phyloP scores from a whole-genome alignment of 2,329 filamentous ascomycete species.

The Ophiostoma angusticollis region DNA sequence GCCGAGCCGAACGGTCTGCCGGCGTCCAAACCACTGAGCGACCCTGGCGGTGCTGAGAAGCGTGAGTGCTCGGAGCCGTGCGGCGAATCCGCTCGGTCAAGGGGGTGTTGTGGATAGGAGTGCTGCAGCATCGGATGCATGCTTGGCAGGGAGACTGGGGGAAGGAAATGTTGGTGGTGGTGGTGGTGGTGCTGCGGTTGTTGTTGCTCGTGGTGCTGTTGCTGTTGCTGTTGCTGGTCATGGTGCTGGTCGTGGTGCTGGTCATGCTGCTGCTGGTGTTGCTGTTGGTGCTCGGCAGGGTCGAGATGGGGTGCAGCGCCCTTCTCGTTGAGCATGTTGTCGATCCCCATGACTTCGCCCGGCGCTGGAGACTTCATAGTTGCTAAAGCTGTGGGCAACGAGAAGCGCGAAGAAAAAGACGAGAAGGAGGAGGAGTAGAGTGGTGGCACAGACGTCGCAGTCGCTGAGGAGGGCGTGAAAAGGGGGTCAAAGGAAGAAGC shows the following conservation, averaged over 20 bases:
- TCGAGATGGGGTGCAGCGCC: constrained; percentile 18
- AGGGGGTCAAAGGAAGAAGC: background rate
- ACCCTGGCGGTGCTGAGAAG: constrained; percentile 29
- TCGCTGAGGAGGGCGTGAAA: background rate
- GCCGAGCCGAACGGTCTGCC: constrained; percentile 40
- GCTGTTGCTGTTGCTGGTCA: background rate
- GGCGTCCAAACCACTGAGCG: constrained; percentile 29
- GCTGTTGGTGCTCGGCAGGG: constrained; percentile 5
- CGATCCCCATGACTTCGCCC: constrained; percentile 39
- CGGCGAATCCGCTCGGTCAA: constrained; percentile 44
- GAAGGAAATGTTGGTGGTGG: constrained; percentile 9
- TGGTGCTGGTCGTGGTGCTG: constrained; percentile 5
- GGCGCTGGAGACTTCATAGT: constrained; percentile 32
- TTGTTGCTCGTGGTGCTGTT: background rate
- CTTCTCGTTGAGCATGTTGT: constrained; percentile 40
- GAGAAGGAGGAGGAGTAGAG: background rate
- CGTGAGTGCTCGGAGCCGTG: constrained; percentile 48
- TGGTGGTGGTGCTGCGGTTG: constrained; percentile 1
- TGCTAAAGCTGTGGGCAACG: background rate
- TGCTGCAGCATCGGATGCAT: constrained; percentile 12
- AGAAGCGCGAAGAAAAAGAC: background rate
- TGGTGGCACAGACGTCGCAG: background rate
- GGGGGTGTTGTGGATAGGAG: constrained; percentile 18
- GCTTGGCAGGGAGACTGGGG: constrained; percentile 13
- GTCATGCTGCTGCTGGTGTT: constrained; percentile 7